A percentile compares a stretch with the other conserved stretches of the same genome.
phyloP scores from a whole-genome alignment of 163 green algal species.

The Volvox carteri region DNA sequence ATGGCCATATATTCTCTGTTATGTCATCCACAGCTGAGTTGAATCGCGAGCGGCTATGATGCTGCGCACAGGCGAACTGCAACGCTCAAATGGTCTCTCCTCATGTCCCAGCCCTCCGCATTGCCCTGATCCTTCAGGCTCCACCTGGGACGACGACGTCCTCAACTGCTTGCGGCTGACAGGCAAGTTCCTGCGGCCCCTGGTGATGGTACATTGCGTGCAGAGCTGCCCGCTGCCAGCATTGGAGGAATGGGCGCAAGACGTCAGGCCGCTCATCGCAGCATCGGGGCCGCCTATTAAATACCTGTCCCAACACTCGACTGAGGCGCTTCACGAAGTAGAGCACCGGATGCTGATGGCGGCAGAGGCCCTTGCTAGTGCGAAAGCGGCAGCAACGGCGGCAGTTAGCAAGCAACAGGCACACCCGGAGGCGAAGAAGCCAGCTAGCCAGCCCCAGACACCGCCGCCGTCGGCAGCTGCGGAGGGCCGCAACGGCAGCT shows the following conservation, averaged over 20 bases:
- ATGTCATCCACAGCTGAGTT: too few relatives aligned
- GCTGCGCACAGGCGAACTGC: too few relatives aligned
- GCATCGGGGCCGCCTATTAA: conserved; percentile 9
- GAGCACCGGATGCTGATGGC: conserved; percentile 1
- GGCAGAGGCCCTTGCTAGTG: not conserved
- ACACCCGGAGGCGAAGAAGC: not conserved
- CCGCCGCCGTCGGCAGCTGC: not conserved
- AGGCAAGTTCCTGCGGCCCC: not conserved
- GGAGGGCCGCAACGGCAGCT: not conserved
- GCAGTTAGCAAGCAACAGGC: not conserved
- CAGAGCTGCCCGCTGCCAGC: conserved; percentile 40
- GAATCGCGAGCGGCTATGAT: too few relatives aligned
- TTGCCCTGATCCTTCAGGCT: conserved; percentile 9
- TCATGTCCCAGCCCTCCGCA: not conserved
- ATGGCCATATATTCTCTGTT: too few relatives aligned
- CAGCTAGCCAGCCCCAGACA: not conserved
- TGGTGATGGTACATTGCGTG: conserved; percentile 44
- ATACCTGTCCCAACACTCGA: conserved; percentile 38
- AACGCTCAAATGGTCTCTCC: not conserved
- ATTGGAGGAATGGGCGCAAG: conserved; percentile 33
- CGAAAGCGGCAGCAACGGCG: not conserved
- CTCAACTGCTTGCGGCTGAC: conserved; percentile 33
- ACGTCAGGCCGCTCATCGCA: conserved; percentile 27
- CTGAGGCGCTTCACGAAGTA: conserved; percentile 12
- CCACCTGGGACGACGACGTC: conserved; percentile 41